These are phyloP conservation scores for Phalaenopsis equestris DNA, from an alignment of 106 monocot genomes.

Conservation along the genomic window DNA sequence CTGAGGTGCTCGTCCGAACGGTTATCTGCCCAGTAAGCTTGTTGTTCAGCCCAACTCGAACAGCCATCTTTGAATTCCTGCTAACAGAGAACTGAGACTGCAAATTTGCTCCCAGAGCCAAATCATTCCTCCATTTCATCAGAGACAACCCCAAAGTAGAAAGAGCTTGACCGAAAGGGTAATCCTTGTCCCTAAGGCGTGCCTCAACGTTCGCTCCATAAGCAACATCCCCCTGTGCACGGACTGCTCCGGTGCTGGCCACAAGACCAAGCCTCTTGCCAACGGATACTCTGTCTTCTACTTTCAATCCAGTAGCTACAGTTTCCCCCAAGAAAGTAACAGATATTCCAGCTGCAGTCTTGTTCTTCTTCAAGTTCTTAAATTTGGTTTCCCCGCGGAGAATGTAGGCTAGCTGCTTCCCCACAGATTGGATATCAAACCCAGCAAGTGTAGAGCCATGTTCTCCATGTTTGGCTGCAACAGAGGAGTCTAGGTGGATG, in stretches of 20 bases:
- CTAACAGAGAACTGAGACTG: slow-evolving; percentile 72
- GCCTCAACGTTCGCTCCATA: slow-evolving; percentile 90
- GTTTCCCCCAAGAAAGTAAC: slow-evolving; percentile 86
- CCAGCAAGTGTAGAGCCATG: slow-evolving; percentile 75
- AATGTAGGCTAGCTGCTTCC: slow-evolving; percentile 75
- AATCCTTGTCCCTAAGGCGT: slow-evolving; percentile 70
- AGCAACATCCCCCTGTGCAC: slow-evolving; percentile 67
- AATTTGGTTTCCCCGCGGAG: slow-evolving; percentile 78
- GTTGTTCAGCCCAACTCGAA: slow-evolving; percentile 80
- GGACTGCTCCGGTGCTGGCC: slow-evolving; percentile 74
- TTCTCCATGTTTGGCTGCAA: slow-evolving; percentile 76
- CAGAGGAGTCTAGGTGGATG: slow-evolving; percentile 76
- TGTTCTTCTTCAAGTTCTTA: slow-evolving; percentile 81
- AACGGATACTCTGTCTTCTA: slow-evolving; percentile 72
- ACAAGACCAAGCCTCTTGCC: slow-evolving; percentile 61
- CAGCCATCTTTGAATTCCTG: slow-evolving; percentile 60
- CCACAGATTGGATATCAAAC: slow-evolving; percentile 79
- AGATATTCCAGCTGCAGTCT: slow-evolving; percentile 64
- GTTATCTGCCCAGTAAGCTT: slow-evolving; percentile 81
- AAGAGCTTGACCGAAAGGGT: slow-evolving; percentile 64
- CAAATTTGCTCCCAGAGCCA: slow-evolving; percentile 87
- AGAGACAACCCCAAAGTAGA: slow-evolving; percentile 78
- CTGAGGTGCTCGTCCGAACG: slow-evolving; percentile 60
- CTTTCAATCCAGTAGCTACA: slow-evolving; percentile 69
- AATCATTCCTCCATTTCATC: slow-evolving; percentile 81